Base-by-base conservation (phyloP, 768 basidiomycete species). In the Termitomyces eurrhizus region DNA sequence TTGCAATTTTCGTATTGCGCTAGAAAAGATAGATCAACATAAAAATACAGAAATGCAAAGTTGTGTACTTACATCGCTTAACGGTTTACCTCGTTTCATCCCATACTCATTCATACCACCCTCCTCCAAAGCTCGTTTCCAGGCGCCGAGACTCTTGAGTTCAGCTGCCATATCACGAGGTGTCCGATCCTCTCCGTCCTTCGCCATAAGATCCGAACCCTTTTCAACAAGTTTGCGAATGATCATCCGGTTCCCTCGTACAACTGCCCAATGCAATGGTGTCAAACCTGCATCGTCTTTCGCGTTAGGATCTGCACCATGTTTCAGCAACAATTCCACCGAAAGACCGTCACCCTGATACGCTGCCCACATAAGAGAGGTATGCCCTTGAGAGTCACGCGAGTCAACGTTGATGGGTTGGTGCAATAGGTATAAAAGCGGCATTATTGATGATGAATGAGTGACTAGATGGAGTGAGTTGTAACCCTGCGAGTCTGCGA, bases 281-380 rank as follows among this genome's bases (percentile, higher is more conserved):
- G 93, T 82, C 55, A 99, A 81, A 0, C 94, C 95, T 0, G 83
- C 75, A 66, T 92, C 87, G 70, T 98, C 97, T 39, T 83, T 82
- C 13, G 88, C 73, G 60, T 86, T 86, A 0, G 88, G 80, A 60
- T 86, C 90, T 2, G 97, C 95, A 3, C 93, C 93, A 65, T 95
- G 92, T 58, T 87, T 84, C 55, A 99, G 80, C 45, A 99, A 75
- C 50, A 98, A 73, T 64, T 98, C 95, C 6, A 98, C 95, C 3
- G 92, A 93, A 37, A 98, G 83, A 2, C 94, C 95, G 69, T 99
- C 97, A 50, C 97, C 97, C 72, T 99, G 97, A 73, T 98, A 99
- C 9, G 94, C 93, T 6, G 97, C 97, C 97, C 97, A 99, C 93
- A 98, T 97, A 53, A 98, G 80, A 0, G 92, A 82, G 0, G 96